phyloP scores from a whole-genome alignment of 169 alveolate genomes.

The Babesia bovis region DNA sequence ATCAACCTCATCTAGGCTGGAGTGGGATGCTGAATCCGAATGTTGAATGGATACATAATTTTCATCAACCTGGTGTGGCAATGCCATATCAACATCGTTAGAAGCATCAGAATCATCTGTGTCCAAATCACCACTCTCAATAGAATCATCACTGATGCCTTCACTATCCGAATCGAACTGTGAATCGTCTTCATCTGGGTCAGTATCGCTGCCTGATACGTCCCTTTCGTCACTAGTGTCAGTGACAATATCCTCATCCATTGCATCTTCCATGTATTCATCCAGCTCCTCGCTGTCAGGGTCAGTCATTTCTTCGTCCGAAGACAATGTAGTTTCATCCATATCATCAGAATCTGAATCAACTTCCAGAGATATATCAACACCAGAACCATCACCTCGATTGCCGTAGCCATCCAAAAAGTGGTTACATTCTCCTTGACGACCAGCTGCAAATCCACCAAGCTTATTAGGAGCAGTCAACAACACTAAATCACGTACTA shows the following conservation, averaged over 20 bases:
- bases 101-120: conserved; percentile 67
- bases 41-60: conserved; percentile 37
- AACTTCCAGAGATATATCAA: conserved; percentile 65
- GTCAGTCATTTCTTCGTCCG: conserved; percentile 64
- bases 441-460: conserved; percentile 31
- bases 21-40: conserved; percentile 33
- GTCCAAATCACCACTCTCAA: conserved; percentile 69
- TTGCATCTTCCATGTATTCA: conserved; percentile 50
- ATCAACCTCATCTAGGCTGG: conserved; percentile 64
- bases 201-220: conserved; percentile 30
- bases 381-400: conserved; percentile 20
- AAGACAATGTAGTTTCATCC: conserved; percentile 60
- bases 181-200: conserved; percentile 16
- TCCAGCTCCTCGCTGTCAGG: conserved; percentile 54
- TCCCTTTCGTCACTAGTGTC: conserved; percentile 56
- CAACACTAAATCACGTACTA: conserved; percentile 43
- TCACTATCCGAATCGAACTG: conserved; percentile 54
- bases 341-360: conserved; percentile 40
- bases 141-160: conserved; percentile 55
- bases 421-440: conserved; percentile 3
- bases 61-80: conserved; percentile 81
- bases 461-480: conserved; percentile 42
- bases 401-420: conserved; percentile 1
- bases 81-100: conserved; percentile 67
- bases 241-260: conserved; percentile 64